Percentiles rank a stretch among this genome's conserved stretches.
Evolutionary conservation across 768 basidiomycete genomes (phyloP).

Genomic region (Dentipellis fragilis): DNA sequence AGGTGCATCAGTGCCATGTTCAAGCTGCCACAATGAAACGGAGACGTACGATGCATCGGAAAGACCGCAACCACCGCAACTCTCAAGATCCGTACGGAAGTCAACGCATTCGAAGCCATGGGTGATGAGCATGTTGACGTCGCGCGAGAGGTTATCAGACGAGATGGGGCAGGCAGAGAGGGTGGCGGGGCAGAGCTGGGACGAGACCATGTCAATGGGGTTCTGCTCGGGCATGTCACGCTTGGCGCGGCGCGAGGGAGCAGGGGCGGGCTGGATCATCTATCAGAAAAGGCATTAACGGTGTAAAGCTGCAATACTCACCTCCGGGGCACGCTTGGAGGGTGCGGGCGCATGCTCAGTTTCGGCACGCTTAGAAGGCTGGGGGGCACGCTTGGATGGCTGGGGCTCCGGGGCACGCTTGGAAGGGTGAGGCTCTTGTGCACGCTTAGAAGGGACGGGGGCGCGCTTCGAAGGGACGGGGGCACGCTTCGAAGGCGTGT

Average conservation of each 20-base stretch:
- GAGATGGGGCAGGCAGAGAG: neutral
- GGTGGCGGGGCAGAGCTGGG: neutral
- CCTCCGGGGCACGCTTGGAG: neutral
- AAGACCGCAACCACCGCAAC: slow-evolving; percentile 23
- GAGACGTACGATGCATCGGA: slow-evolving; percentile 16
- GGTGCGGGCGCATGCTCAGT: neutral
- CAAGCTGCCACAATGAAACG: neutral
- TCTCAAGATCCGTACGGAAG: slow-evolving; percentile 17
- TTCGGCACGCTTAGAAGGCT: neutral
- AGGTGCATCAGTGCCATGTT: neutral
- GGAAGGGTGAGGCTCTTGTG: neutral
- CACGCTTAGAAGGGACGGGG: neutral
- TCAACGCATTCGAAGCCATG: slow-evolving; percentile 23
- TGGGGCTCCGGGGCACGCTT: neutral
- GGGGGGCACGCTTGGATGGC: neutral
- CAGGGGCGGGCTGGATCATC: neutral
- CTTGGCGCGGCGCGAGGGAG: neutral
- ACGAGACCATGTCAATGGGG: neutral
- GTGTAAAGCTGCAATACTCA: no score
- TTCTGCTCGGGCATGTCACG: neutral
- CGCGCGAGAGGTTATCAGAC: neutral
- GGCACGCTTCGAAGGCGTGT: neutral
- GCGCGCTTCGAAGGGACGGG: neutral
- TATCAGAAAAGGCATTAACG: neutral
- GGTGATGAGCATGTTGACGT: neutral